phyloP scores from a whole-genome alignment of 2,329 filamentous ascomycete species.

The Ceratocystiopsis minuta region DNA sequence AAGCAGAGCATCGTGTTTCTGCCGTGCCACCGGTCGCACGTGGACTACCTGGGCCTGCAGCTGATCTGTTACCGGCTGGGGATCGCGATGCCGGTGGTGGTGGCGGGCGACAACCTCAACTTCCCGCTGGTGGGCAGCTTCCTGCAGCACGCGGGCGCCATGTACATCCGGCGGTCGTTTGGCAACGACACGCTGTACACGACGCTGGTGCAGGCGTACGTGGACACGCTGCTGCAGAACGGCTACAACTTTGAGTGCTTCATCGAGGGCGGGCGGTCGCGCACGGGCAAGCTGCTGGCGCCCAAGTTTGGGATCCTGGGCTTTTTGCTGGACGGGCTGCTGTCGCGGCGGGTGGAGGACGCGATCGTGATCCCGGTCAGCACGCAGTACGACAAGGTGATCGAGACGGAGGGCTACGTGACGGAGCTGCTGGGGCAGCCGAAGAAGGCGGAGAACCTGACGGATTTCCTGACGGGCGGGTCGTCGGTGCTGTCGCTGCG shows the following conservation, averaged over 20 bases:
- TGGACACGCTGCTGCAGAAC: conserved; percentile 76
- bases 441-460: conserved; percentile 86
- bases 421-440: conserved; percentile 84
- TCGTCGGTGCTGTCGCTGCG: conserved; percentile 79
- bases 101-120: conserved; percentile 91
- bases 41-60: conserved; percentile 90
- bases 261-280: conserved; percentile 82
- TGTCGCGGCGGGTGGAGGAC: conserved; percentile 77
- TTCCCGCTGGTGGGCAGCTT: conserved; percentile 81
- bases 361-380: conserved; percentile 89
- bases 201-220: conserved; percentile 88
- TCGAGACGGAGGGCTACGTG: conserved; percentile 94
- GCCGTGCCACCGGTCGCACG: conserved; percentile 84
- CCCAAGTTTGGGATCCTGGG: conserved; percentile 92
- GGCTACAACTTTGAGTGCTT: conserved; percentile 96
- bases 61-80: conserved; percentile 90
- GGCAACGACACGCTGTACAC: conserved; percentile 81
- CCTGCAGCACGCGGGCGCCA: conserved; percentile 85
- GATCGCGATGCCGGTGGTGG: conserved; percentile 73
- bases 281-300: conserved; percentile 81
- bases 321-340: conserved; percentile 77
- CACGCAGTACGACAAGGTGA: conserved; percentile 97
- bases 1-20: conserved; percentile 94
- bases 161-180: conserved; percentile 90
- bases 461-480: conserved; percentile 67